Evolutionary conservation across 2,329 filamentous ascomycete genomes (phyloP), one percentile per base, ranked within the genome.

Genomic region (Aspergillus clavatus): DNA sequence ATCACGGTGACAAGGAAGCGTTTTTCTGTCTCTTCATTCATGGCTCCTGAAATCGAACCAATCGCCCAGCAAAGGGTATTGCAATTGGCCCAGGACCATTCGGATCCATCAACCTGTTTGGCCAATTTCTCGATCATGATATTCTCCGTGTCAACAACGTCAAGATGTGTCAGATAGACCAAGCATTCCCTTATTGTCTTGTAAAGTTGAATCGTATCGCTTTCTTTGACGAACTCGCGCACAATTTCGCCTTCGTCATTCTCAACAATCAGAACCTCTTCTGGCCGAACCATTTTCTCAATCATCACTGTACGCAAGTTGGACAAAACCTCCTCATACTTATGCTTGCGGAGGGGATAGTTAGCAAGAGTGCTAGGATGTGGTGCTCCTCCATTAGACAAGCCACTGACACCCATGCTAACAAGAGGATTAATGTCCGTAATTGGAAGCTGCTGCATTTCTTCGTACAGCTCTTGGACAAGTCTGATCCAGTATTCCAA

Each of bases 61-160:
- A 98, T 98, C 23, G 93, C 93, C 93, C 93, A 98, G 77, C 93
- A 98, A 39, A 98, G 82, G 5, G 95, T 96, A 72, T 98, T 98
- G 82, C 93, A 98, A 73, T 98, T 98, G 53, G 90, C 88, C 93
- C 93, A 98, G 5, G 94, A 98, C 93, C 93, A 98, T 70, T 98
- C 94, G 2, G 81, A 79, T 18, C 89, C 89, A 65, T 98, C 93
- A 10, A 98, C 93, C 70, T 98, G 93, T 56, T 89, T 86, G 24
- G 89, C 84, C 42, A 98, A 78, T 73, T 98, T 98, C 65, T 98
- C 94, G 4, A 93, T 96, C 94, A 98, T 98, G 74, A 98, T 98
- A 52, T 87, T 87, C 71, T 98, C 93, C 1, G 91, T 98, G 64
- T 98, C 93, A 50, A 95, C 84, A 31, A 98, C 94, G 62, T 98